A percentile compares a stretch with the other conserved stretches of the same genome.
Conservation (phyloP, 2,329 filamentous ascomycete species). For the Delphinella strobiligena region DNA sequence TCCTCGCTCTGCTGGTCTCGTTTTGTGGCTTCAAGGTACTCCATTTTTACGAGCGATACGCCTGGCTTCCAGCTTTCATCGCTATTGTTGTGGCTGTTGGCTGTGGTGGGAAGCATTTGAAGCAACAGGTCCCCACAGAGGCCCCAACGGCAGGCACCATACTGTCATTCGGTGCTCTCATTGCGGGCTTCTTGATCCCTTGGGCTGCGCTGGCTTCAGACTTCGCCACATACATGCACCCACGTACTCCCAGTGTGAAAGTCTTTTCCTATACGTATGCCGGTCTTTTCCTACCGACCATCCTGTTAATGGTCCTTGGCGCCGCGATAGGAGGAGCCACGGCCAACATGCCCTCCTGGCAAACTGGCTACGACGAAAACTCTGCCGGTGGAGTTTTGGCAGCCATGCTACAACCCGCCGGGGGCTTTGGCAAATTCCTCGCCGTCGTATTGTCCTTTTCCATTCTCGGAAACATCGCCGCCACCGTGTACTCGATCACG, state of each 20-base stretch:
- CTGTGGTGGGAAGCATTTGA: conserved; percentile 26
- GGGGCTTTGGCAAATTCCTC: conserved; percentile 32
- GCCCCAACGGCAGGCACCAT: conserved; percentile 32
- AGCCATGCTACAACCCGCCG: conserved; percentile 27
- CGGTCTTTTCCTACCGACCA: conserved; percentile 23
- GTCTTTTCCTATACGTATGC: conserved; percentile 27
- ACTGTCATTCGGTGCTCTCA: conserved; percentile 42
- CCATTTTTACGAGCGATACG: conserved; percentile 31
- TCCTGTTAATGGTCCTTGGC: conserved; percentile 27
- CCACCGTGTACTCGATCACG: conserved; percentile 33
- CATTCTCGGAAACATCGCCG: conserved; percentile 32
- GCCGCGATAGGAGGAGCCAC: conserved; percentile 29
- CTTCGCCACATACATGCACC: conserved; percentile 33
- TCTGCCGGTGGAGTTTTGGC: conserved; percentile 28
- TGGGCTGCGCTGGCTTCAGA: conserved; percentile 34
- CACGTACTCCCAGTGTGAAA: conserved; percentile 22
- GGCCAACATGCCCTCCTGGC: conserved; percentile 16
- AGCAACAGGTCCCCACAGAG: conserved; percentile 32
- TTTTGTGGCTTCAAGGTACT: conserved; percentile 44
- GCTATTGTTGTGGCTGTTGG: conserved; percentile 29
- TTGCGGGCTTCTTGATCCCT: conserved; percentile 48
- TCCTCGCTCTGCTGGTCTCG: conserved; percentile 47
- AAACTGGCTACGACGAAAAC: conserved; percentile 24
- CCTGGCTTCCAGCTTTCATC: conserved; percentile 30
- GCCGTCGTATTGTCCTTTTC: conserved; percentile 31